phyloP scores from a whole-genome alignment of 805 yeast genomes.

The Maudiozyma serrabonitensis region DNA sequence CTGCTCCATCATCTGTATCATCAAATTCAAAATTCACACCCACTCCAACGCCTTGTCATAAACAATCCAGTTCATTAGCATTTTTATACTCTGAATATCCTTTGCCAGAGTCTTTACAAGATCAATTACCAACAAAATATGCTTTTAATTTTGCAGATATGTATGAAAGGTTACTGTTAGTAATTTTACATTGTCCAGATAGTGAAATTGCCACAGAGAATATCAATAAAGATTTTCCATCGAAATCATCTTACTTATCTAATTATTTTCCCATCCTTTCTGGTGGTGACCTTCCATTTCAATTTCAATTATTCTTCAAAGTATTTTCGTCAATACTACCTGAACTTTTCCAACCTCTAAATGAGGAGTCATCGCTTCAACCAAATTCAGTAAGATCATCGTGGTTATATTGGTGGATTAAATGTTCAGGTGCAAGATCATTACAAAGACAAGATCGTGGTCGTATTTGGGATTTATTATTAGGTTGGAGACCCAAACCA shows the following conservation, averaged over 20 bases:
- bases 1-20: neutral
- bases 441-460: constrained; percentile 78
- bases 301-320: constrained; percentile 37
- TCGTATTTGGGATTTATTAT: constrained; percentile 76
- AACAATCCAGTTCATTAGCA: constrained; percentile 4
- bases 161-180: constrained; percentile 67
- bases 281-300: constrained; percentile 28
- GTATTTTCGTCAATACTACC: constrained; percentile 62
- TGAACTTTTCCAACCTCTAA: constrained; percentile 63
- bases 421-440: constrained; percentile 80
- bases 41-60: neutral
- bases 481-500: constrained; percentile 61
- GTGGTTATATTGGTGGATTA: constrained; percentile 94
- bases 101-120: constrained; percentile 15
- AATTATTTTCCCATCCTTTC: constrained; percentile 27
- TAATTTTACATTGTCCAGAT: constrained; percentile 65
- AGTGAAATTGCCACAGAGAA: constrained; percentile 19
- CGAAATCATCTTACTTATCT: constrained; percentile 5
- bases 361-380: constrained; percentile 69
- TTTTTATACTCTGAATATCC: constrained; percentile 25
- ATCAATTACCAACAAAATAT: constrained; percentile 15
- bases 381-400: constrained; percentile 51
- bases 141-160: constrained; percentile 53
- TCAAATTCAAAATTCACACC: neutral
- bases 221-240: constrained; percentile 6